These are phyloP conservation scores for Fraxinus sp. DNA, from an alignment of 305 asterid genomes.

Conservation along the genomic window DNA sequence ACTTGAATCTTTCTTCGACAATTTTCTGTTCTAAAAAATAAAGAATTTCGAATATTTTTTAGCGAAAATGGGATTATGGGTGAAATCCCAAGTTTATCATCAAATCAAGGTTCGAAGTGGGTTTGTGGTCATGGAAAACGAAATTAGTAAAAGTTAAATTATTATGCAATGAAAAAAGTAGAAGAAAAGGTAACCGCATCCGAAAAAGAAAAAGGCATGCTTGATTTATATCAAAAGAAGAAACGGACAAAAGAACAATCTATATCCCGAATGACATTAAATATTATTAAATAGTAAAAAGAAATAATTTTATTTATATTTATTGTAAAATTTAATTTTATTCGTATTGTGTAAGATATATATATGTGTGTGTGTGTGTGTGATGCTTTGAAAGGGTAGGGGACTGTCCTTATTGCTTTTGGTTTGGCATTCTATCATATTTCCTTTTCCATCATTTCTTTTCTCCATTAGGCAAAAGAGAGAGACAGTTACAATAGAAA, in stretches of 20 bases:
- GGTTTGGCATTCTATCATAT: conserved; percentile 43
- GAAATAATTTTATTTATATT: too few relatives aligned
- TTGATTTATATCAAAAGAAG: conserved; percentile 20
- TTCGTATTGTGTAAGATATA: not conserved
- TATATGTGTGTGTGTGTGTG: too few relatives aligned
- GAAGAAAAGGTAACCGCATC: conserved; percentile 55
- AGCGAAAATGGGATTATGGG: not conserved
- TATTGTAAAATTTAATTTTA: not conserved
- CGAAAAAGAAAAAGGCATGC: conserved; percentile 27
- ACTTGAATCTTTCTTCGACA: not conserved
- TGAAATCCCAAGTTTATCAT: not conserved
- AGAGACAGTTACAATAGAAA: conserved; percentile 37
- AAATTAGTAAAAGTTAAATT: conserved; percentile 33
- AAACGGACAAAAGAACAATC: conserved; percentile 42
- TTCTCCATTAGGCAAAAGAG: conserved; percentile 51
- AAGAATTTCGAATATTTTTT: not conserved
- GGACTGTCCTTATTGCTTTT: conserved; percentile 25
- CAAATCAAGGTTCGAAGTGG: conserved; percentile 38
- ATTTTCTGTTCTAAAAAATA: not conserved
- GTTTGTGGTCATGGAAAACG: conserved; percentile 60
- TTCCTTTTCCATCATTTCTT: conserved; percentile 46
- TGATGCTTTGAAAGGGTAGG: conserved; percentile 25
- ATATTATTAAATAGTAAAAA: not conserved
- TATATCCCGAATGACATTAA: conserved; percentile 1
- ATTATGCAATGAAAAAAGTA: conserved; percentile 36